Evolutionary conservation across 129 eudicot species (phyloP).

Genomic region (Saussurea involucrata): DNA sequence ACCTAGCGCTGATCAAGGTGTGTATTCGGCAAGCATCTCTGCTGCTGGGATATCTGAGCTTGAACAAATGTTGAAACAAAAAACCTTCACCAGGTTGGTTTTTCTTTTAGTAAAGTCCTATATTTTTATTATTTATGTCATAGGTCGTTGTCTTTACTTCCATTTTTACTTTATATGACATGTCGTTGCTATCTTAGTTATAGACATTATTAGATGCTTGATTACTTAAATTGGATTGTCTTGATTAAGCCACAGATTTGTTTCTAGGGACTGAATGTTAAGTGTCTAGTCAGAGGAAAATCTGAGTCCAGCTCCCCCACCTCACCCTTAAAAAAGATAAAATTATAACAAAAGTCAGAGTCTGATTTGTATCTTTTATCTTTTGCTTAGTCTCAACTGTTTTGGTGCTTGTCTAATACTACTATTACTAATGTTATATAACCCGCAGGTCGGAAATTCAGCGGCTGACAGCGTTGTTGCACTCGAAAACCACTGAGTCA

Average conservation of each 20-base stretch:
- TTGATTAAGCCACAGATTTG: background rate
- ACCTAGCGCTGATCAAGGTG: slow-evolving; percentile 18
- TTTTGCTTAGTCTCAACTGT: background rate
- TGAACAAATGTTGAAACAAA: slow-evolving; percentile 71
- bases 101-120: background rate
- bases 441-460: slow-evolving; percentile 64
- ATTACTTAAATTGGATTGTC: background rate
- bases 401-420: background rate
- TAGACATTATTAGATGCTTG: background rate
- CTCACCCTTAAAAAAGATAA: background rate
- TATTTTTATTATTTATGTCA: background rate
- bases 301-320: background rate
- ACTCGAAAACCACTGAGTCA: slow-evolving; percentile 43
- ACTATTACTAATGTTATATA: slow-evolving; percentile 8
- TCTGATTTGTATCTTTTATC: background rate
- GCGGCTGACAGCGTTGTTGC: slow-evolving; percentile 56
- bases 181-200: background rate
- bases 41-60: slow-evolving; percentile 66
- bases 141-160: background rate
- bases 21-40: slow-evolving; percentile 4
- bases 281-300: background rate
- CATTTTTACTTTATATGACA: background rate
- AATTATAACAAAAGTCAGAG: background rate
- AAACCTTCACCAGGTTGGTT: slow-evolving; percentile 79
- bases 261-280: too few species aligned